These are phyloP conservation scores for Rosa lucieae DNA, from an alignment of 306 rosid genomes.

Conservation along the genomic window DNA sequence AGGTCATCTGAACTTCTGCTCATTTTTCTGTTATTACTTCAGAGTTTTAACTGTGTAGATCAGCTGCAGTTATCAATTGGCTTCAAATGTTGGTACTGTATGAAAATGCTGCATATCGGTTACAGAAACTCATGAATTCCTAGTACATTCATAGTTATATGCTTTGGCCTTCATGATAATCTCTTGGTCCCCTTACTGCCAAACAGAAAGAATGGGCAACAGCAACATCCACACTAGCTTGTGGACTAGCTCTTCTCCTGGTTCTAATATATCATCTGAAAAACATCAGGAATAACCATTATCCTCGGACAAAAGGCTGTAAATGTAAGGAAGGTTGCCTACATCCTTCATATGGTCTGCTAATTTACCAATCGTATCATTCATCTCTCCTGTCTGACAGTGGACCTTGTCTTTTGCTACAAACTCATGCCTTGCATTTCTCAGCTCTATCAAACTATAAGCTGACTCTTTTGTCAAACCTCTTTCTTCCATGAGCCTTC, in stretches of 20 bases:
- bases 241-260: not conserved
- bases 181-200: not conserved
- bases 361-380: conserved; percentile 37
- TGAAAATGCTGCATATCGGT: not conserved
- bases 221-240: not conserved
- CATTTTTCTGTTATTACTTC: too few relatives aligned
- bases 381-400: conserved; percentile 46
- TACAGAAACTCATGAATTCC: too few relatives aligned
- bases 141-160: not conserved
- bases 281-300: conserved; percentile 16
- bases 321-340: conserved; percentile 42
- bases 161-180: not conserved
- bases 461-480: conserved; percentile 57
- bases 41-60: not conserved
- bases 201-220: not conserved
- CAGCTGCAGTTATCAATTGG: not conserved
- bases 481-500: conserved; percentile 44
- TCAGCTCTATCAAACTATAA: conserved; percentile 61
- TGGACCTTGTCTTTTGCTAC: conserved; percentile 51
- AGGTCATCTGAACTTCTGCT: too few relatives aligned
- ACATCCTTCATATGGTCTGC: conserved; percentile 47
- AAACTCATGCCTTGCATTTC: conserved; percentile 44
- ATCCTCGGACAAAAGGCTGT: conserved; percentile 37
- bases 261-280: conserved; percentile 4
- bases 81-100: not conserved